These are phyloP conservation scores for Hansenula sp. DNA, from an alignment of 1,139 yeast genomes.

Conservation along the genomic window DNA sequence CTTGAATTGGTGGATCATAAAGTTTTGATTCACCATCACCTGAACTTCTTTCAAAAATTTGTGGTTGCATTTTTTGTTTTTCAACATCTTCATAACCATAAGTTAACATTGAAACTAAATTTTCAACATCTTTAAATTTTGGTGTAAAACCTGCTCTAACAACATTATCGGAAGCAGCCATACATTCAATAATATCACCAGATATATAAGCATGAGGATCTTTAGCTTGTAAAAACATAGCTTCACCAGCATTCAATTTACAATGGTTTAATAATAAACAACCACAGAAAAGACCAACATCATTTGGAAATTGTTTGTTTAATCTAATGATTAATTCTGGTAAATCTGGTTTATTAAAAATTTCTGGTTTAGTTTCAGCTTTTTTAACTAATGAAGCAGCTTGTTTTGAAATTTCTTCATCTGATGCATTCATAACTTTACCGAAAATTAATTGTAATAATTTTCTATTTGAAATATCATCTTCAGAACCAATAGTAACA, in stretches of 20 bases:
- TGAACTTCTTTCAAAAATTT: slow-evolving; percentile 53
- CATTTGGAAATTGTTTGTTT: slow-evolving; percentile 85
- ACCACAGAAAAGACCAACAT: slow-evolving; percentile 94
- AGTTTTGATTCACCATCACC: slow-evolving; percentile 67
- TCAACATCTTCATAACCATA: slow-evolving; percentile 85
- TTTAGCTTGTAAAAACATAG: slow-evolving; percentile 93
- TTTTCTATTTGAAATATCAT: slow-evolving; percentile 50
- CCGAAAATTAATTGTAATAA: slow-evolving; percentile 74
- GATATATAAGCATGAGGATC: slow-evolving; percentile 97
- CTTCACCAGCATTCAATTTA: slow-evolving; percentile 82
- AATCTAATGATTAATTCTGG: slow-evolving; percentile 72
- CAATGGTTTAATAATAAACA: slow-evolving; percentile 90
- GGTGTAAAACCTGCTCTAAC: slow-evolving; percentile 99
- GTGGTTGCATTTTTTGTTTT: slow-evolving; percentile 84
- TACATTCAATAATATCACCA: slow-evolving; percentile 97
- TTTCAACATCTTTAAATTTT: slow-evolving; percentile 90
- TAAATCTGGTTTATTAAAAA: slow-evolving; percentile 40
- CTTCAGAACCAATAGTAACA: slow-evolving; percentile 35
- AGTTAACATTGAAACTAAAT: slow-evolving; percentile 86
- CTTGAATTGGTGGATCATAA: slow-evolving; percentile 95
- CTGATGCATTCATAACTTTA: slow-evolving; percentile 75
- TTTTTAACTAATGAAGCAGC: slow-evolving; percentile 62
- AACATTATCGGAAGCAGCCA: slow-evolving; percentile 98
- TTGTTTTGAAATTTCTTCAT: slow-evolving; percentile 43
- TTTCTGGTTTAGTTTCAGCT: slow-evolving; percentile 48